These are phyloP conservation scores for Purshia tridentata DNA, from an alignment of 306 rosid genomes.

Conservation along the genomic window DNA sequence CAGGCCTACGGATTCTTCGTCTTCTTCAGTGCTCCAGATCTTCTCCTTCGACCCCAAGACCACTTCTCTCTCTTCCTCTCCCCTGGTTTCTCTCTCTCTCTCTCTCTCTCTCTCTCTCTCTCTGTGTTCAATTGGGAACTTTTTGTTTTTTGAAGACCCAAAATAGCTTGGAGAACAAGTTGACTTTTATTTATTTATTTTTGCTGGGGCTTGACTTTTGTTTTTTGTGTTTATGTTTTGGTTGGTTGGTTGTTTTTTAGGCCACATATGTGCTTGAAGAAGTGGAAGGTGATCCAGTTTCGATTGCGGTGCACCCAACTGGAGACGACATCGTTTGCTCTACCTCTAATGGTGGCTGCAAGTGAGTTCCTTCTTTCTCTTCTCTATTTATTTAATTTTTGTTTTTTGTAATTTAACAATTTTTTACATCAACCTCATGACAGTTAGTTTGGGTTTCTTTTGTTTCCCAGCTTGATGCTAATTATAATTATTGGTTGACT, in stretches of 20 bases:
- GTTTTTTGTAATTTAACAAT: neutral
- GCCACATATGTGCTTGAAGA: constrained; percentile 71
- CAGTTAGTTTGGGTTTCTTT: neutral
- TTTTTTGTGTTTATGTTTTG: neutral
- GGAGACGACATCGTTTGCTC: constrained; percentile 84
- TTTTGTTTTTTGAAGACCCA: neutral
- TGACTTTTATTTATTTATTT: neutral
- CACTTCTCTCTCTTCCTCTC: constrained; percentile 60
- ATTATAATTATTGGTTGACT: neutral
- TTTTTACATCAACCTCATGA: neutral
- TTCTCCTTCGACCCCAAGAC: constrained; percentile 72
- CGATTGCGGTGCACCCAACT: constrained; percentile 78
- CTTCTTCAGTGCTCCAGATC: constrained; percentile 64
- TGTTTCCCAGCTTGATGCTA: neutral
- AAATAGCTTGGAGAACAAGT: neutral
- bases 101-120: neutral
- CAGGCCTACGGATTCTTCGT: constrained; percentile 50
- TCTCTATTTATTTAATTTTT: neutral
- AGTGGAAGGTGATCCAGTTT: constrained; percentile 74
- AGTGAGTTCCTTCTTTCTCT: constrained; percentile 47
- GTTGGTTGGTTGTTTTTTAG: constrained; percentile 25
- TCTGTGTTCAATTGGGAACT: neutral
- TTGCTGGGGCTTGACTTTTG: neutral
- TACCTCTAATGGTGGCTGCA: constrained; percentile 83
- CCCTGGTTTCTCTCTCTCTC: constrained; percentile 53